Evolutionary conservation across 176 grass and related monocot species (phyloP).

Genomic region (Tillandsia leiboldiana): DNA sequence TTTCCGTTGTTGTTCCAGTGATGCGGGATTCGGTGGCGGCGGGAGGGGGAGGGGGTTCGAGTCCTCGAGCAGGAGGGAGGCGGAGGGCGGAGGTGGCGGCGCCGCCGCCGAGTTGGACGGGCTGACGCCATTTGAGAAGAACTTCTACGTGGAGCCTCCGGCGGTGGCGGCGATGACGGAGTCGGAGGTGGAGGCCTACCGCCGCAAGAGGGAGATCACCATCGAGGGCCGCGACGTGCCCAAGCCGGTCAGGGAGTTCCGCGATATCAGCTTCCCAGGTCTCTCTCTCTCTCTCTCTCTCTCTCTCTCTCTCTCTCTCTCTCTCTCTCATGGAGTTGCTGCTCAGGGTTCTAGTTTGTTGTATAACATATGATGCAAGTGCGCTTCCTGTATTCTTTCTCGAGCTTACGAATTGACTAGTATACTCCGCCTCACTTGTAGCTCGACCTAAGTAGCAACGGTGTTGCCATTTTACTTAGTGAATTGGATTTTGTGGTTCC

Average conservation of each 20-base stretch:
- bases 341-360: neutral
- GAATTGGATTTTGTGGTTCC: too few relatives aligned
- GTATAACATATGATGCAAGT: neutral
- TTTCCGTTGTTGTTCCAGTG: constrained; percentile 28
- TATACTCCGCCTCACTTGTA: too few relatives aligned
- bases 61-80: constrained; percentile 40
- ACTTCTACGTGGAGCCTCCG: constrained; percentile 83
- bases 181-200: constrained; percentile 72
- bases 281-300: neutral
- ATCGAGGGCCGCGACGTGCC: constrained; percentile 75
- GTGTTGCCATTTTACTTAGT: too few relatives aligned
- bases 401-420: too few relatives aligned
- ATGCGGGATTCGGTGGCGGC: constrained; percentile 29
- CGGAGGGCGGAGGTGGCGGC: constrained; percentile 6
- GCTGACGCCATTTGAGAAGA: constrained; percentile 85
- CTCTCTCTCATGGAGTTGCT: neutral
- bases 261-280: constrained; percentile 82
- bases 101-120: constrained; percentile 58
- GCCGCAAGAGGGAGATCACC: constrained; percentile 67
- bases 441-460: too few relatives aligned
- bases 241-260: constrained; percentile 66
- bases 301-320: too few relatives aligned
- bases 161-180: constrained; percentile 61
- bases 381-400: too few relatives aligned
- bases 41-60: constrained; percentile 7